Evolutionary conservation across 306 rosid genomes (phyloP), one percentile per base, ranked within the genome.

Genomic region (Prunus kanzakura): DNA sequence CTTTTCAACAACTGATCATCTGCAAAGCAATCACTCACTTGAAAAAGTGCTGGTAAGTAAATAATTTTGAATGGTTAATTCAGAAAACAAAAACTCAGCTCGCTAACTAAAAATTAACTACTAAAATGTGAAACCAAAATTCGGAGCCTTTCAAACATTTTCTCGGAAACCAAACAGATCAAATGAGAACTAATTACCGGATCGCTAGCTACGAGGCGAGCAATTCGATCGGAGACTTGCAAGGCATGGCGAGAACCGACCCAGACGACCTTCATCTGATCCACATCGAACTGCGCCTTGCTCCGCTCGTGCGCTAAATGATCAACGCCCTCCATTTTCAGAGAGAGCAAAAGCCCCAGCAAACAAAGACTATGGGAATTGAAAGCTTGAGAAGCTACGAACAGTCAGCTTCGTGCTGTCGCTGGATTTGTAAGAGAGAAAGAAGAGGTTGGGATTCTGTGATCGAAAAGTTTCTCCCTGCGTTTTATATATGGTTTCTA

Each of bases 261-360:
- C 99, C 97, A 95, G 41, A 92, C 88, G 85, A 95, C 79, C 80
- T 92, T 95, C 97, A 95, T 89, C 47, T 89, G 88, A 18, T 84
- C 88, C 1, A 91, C 96, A 82, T 92, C 97, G 76, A 95, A 95
- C 73, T 82, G 85, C 1, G 97, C 86, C 76, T 54, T 90, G 86
- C 79, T 86, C 78, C 97, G 82, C 84, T 95, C 99, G 35, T 73
- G 60, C 35, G 91, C 89, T 75, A 91, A 83, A 78, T 89, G 84
- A 83, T 95, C 99, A 55, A 91, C 90, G 19, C 89, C 90, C 83
- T 73, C 87, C 89, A 87, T 87, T 56, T 13, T 55, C 80, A 51
- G 11, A 66, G 11, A 10, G 32, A 14, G 4, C 10, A 11, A 27
- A 27, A 52, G 9, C 45, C 47, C 68, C 19, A 16, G 13, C 14